Conservation (phyloP, 2,329 filamentous ascomycete genomes). For the Cercospora zeae-maydis region DNA sequence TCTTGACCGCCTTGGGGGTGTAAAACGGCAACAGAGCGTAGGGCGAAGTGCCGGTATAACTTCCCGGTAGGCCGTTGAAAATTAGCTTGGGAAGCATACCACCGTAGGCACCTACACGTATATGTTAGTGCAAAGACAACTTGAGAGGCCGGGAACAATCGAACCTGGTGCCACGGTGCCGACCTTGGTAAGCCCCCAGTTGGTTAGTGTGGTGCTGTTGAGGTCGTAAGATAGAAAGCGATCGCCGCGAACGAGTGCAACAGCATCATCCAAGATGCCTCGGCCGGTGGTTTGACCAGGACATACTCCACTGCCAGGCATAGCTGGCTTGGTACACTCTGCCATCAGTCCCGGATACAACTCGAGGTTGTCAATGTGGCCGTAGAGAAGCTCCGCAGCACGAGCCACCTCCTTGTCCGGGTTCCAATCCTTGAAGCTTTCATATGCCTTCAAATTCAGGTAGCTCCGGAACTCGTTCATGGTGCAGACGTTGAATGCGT, state of each 20-base stretch:
- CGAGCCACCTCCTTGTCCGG: slow-evolving; percentile 38
- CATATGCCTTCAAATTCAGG: slow-evolving; percentile 38
- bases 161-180: slow-evolving; percentile 40
- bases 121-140: not conserved
- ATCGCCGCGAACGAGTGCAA: slow-evolving; percentile 46
- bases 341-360: slow-evolving; percentile 57
- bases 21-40: slow-evolving; percentile 52
- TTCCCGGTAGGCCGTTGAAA: slow-evolving; percentile 47
- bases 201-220: slow-evolving; percentile 48
- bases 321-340: slow-evolving; percentile 54
- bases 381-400: slow-evolving; percentile 46
- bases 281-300: slow-evolving; percentile 47
- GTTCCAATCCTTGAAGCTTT: slow-evolving; percentile 38
- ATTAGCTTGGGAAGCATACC: slow-evolving; percentile 46
- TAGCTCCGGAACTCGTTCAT: slow-evolving; percentile 48
- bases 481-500: slow-evolving; percentile 50
- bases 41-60: slow-evolving; percentile 49
- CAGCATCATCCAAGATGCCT: slow-evolving; percentile 49
- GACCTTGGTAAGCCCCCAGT: slow-evolving; percentile 51
- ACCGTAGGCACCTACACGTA: slow-evolving; percentile 9
- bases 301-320: slow-evolving; percentile 47
- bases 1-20: slow-evolving; percentile 48
- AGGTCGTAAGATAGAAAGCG: slow-evolving; percentile 49
- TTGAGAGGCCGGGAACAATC: not conserved
- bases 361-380: slow-evolving; percentile 54